These are phyloP conservation scores for Eremothecium cymbalariae DNA, from an alignment of 1,139 yeast genomes.

Conservation along the genomic window DNA sequence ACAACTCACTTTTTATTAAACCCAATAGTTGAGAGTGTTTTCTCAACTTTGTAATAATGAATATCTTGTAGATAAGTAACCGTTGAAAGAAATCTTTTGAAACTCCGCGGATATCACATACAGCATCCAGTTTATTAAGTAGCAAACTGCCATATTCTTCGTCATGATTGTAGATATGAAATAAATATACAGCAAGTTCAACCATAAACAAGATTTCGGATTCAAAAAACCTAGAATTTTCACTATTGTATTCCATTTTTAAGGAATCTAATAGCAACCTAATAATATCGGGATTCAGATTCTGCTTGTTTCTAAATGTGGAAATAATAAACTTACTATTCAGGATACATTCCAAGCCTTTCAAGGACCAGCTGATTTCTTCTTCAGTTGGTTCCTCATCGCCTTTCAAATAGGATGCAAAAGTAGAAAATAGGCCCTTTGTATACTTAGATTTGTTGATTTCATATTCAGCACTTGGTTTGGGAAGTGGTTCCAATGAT, in stretches of 20 bases:
- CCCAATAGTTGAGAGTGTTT: constrained; percentile 19
- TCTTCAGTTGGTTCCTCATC: constrained; percentile 93
- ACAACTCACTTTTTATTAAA: constrained; percentile 22
- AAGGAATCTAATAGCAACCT: constrained; percentile 28
- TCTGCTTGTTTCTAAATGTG: constrained; percentile 24
- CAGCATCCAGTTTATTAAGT: constrained; percentile 17
- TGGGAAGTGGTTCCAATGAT: constrained; percentile 45
- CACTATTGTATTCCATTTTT: constrained; percentile 24
- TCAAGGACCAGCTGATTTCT: constrained; percentile 77
- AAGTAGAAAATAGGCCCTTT: constrained; percentile 76
- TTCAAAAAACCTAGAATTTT: constrained; percentile 42
- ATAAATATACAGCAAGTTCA: constrained; percentile 48
- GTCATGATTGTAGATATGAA: constrained; percentile 39
- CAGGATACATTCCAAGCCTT: constrained; percentile 73
- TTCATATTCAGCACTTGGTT: constrained; percentile 57
- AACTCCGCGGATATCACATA: constrained; percentile 16
- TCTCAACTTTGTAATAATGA: constrained; percentile 24
- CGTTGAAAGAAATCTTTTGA: constrained; percentile 25
- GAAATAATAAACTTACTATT: constrained; percentile 47
- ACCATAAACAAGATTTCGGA: constrained; percentile 48
- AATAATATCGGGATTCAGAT: constrained; percentile 26
- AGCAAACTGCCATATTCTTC: constrained; percentile 27
- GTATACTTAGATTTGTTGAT: constrained; percentile 53
- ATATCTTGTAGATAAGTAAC: constrained; percentile 24
- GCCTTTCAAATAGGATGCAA: constrained; percentile 87